Conservation (phyloP, 2,329 filamentous ascomycete genomes). For the Fusarium kyushuense region DNA sequence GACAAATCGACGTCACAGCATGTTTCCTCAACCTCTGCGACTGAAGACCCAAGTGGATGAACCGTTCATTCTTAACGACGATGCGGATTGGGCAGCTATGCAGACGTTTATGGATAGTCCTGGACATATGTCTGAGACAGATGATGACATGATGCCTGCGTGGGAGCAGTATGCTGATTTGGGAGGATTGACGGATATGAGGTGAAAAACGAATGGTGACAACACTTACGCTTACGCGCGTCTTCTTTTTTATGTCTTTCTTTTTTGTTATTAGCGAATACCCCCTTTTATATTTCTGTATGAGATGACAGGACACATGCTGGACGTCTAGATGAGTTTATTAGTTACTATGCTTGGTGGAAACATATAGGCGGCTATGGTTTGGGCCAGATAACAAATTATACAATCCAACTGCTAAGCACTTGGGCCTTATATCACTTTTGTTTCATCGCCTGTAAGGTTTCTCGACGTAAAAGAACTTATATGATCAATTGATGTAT, state of each 20-base stretch:
- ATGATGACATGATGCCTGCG: constrained; percentile 50
- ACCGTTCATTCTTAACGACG: constrained; percentile 47
- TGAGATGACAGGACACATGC: constrained; percentile 21
- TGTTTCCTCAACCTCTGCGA: constrained; percentile 42
- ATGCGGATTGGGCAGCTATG: constrained; percentile 55
- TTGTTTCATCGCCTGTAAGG: not conserved
- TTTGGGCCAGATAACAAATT: not conserved
- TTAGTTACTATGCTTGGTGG: constrained; percentile 24
- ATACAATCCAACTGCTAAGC: not conserved
- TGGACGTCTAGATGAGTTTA: constrained; percentile 29
- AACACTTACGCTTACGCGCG: constrained; percentile 20
- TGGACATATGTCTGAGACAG: constrained; percentile 26
- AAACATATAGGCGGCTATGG: not conserved
- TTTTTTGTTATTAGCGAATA: constrained; percentile 41
- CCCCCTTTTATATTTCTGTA: constrained; percentile 40
- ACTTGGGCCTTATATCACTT: not conserved
- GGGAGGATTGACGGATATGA: constrained; percentile 58
- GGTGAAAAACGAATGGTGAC: constrained; percentile 38
- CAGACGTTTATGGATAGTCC: constrained; percentile 52
- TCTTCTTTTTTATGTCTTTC: constrained; percentile 6
- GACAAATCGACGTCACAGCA: constrained; percentile 39
- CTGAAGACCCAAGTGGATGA: constrained; percentile 44
- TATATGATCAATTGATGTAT: constrained; percentile 7
- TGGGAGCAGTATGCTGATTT: constrained; percentile 63
- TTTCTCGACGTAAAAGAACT: not conserved